Conservation (phyloP, 768 basidiomycete genomes). For the Boletus reticuloceps region DNA sequence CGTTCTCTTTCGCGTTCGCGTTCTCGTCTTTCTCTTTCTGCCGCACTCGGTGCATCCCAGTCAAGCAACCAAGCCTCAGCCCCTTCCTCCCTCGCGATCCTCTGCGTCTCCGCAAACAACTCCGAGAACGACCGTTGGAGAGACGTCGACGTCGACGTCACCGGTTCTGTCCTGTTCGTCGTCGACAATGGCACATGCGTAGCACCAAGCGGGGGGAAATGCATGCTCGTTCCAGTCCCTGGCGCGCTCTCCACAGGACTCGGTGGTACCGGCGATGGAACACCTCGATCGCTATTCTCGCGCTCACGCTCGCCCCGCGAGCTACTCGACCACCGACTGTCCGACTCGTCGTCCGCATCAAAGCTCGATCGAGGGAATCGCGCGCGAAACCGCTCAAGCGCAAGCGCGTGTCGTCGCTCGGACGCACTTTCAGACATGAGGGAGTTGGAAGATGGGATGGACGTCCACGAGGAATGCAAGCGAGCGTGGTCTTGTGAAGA, state of each 20-base stretch:
- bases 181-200: neutral
- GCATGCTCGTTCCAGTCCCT: conserved; percentile 4
- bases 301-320: conserved; percentile 16
- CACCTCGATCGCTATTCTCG: conserved; percentile 8
- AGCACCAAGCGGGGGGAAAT: conserved; percentile 5
- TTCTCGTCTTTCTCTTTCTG: conserved; percentile 11
- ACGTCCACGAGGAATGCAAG: conserved; percentile 27
- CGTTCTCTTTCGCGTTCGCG: conserved; percentile 1
- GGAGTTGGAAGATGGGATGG: conserved; percentile 37
- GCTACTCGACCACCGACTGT: conserved; percentile 22
- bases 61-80: conserved; percentile 13
- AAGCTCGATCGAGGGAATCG: conserved; percentile 18
- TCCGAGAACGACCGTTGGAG: conserved; percentile 24
- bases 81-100: conserved; percentile 7
- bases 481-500: conserved; percentile 17
- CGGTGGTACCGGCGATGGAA: conserved; percentile 11
- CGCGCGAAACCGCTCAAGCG: conserved; percentile 35
- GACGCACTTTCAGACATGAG: conserved; percentile 44
- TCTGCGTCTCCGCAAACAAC: conserved; percentile 18
- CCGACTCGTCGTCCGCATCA: conserved; percentile 24
- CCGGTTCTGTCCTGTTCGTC: conserved; percentile 6
- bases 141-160: conserved; percentile 3
- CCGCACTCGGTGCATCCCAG: conserved; percentile 15
- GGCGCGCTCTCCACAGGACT: conserved; percentile 16
- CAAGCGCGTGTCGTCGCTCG: conserved; percentile 39